Percentiles rank a stretch among this genome's conserved stretches.
phyloP scores from a whole-genome alignment of 345 rosid species.

The Gossypium sturtianum region DNA sequence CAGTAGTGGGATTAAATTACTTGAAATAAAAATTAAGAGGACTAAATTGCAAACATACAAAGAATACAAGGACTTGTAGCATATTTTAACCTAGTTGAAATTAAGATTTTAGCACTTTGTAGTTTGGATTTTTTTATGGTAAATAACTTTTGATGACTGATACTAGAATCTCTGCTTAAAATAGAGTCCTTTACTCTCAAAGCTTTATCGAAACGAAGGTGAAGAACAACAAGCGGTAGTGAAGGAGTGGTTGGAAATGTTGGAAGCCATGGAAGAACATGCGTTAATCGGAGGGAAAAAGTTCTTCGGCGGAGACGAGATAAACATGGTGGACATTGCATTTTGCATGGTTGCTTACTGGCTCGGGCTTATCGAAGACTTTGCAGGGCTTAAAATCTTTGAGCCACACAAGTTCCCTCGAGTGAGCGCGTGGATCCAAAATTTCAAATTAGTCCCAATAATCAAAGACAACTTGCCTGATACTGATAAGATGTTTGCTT shows the following conservation, averaged over 20 bases:
- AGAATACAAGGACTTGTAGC: too few relatives aligned
- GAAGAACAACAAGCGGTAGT: constrained; percentile 10
- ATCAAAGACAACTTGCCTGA: constrained; percentile 16
- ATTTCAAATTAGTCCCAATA: constrained; percentile 4
- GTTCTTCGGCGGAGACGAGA: constrained; percentile 16
- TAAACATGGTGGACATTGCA: constrained; percentile 21
- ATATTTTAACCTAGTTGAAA: too few relatives aligned
- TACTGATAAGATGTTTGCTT: background rate
- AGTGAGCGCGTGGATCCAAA: constrained; percentile 9
- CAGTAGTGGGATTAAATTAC: too few relatives aligned
- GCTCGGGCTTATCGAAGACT: background rate
- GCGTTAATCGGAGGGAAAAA: constrained; percentile 3
- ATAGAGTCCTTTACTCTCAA: constrained; percentile 9
- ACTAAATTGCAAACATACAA: too few relatives aligned
- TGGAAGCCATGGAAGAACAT: constrained; percentile 12
- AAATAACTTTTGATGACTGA: too few relatives aligned
- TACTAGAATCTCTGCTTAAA: background rate
- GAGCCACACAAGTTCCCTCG: constrained; percentile 16
- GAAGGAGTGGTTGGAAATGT: constrained; percentile 10
- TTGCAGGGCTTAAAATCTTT: background rate
- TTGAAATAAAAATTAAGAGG: too few relatives aligned
- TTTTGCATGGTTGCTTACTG: constrained; percentile 13
- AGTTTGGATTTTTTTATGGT: too few relatives aligned
- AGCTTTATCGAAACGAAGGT: background rate
- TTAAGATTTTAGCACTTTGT: too few relatives aligned